Conservation (phyloP, 75 land plant species). For the Picea glauca region DNA sequence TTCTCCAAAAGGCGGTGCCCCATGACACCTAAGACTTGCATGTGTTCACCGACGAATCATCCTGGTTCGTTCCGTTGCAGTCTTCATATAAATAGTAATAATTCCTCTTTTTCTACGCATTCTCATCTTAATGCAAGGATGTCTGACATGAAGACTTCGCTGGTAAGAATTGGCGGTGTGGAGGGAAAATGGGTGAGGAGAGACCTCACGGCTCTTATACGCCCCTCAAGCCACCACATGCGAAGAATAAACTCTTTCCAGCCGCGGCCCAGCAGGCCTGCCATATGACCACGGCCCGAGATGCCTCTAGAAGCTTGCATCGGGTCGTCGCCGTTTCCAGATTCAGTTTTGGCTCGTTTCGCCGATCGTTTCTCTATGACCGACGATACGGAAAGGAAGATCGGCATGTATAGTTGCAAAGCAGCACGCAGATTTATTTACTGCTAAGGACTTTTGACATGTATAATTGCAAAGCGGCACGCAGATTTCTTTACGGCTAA, state of each 20-base stretch:
- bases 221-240: conserved; percentile 53
- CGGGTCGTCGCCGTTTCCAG: too few species aligned
- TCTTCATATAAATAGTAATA: conserved; percentile 22
- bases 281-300: conserved; percentile 41
- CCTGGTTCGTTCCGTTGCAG: conserved; percentile 52
- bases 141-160: conserved; percentile 58
- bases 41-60: conserved; percentile 55
- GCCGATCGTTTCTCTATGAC: too few species aligned
- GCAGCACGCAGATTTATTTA: too few species aligned
- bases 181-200: conserved; percentile 42
- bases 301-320: neutral
- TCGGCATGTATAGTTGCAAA: too few species aligned
- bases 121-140: conserved; percentile 27
- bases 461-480: too few species aligned
- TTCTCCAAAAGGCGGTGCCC: neutral
- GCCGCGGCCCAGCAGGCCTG: conserved; percentile 50
- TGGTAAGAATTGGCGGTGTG: conserved; percentile 55
- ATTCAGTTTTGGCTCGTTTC: too few species aligned
- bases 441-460: too few species aligned
- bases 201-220: conserved; percentile 46
- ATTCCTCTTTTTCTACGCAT: conserved; percentile 11
- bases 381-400: too few species aligned
- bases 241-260: conserved; percentile 33
- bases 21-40: conserved; percentile 19
- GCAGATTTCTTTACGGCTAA: too few species aligned